These are phyloP conservation scores for Shiraia sp. DNA, from an alignment of 2,329 filamentous ascomycete genomes.

Conservation along the genomic window DNA sequence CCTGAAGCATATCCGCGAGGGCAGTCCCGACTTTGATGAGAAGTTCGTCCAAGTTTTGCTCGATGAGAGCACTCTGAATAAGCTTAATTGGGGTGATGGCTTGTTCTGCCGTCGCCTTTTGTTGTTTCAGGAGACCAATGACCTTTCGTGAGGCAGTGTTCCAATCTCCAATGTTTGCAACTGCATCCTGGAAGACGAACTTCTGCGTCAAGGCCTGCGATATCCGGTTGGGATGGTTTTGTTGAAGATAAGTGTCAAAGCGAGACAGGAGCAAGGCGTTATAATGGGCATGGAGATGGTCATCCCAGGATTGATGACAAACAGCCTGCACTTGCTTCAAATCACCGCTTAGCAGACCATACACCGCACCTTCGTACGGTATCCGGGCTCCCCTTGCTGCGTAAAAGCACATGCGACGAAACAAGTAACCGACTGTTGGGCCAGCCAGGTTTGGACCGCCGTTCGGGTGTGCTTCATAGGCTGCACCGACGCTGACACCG, in stretches of 20 bases:
- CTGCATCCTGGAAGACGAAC: constrained; percentile 67
- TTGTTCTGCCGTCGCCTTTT: constrained; percentile 60
- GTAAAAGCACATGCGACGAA: constrained; percentile 77
- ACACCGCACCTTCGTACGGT: constrained; percentile 85
- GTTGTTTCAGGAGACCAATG: constrained; percentile 62
- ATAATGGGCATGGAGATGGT: constrained; percentile 84
- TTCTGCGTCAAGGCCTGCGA: constrained; percentile 60
- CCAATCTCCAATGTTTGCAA: constrained; percentile 64
- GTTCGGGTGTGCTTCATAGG: constrained; percentile 56
- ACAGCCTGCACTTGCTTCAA: constrained; percentile 75
- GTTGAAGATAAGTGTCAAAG: constrained; percentile 72
- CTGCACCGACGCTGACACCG: constrained; percentile 76
- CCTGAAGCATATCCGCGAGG: constrained; percentile 44
- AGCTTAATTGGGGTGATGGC: constrained; percentile 70
- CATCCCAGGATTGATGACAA: constrained; percentile 75
- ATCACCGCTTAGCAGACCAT: constrained; percentile 87
- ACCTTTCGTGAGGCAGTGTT: constrained; percentile 58
- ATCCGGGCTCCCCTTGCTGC: constrained; percentile 71
- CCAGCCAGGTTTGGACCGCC: constrained; percentile 45
- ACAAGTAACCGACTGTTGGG: constrained; percentile 56
- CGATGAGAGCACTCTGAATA: constrained; percentile 75
- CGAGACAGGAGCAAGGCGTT: constrained; percentile 81
- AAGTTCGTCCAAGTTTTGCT: constrained; percentile 57
- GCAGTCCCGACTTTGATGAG: constrained; percentile 50
- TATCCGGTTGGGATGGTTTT: constrained; percentile 55